Evolutionary conservation across 257 asterid genomes (phyloP), one percentile per base, ranked within the genome.

Genomic region (Fraxinus americana): DNA sequence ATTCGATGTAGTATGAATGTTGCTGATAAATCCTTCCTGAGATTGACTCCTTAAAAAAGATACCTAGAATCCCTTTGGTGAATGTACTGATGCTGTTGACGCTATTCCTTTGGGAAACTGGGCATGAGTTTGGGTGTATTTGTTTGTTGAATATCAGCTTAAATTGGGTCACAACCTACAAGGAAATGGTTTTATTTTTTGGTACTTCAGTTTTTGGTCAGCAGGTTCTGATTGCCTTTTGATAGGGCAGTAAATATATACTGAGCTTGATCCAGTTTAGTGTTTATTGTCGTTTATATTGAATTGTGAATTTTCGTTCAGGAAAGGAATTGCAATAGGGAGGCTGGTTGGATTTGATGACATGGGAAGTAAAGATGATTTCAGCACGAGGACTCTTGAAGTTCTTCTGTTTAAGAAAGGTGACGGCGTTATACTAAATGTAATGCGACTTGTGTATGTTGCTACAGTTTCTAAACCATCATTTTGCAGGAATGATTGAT

Each of bases 311-410:
- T 8, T 67, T 75, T 79, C 25, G 38, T 66, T 82, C 89, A 93
- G 99, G 86, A 89, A 90, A 70, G 99, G 99, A 80, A 88, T 96
- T 16, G 97, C 97, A 67, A 50, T 79, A 5, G 98, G 91, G 50
- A 88, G 99, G 80, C 79, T 92, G 70, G 92, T 96, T 12, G 98
- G 98, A 23, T 96, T 93, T 81, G 88, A 93, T 77, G 97, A 90
- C 59, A 75, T 93, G 87, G 98, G 97, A 75, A 98, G 90, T 21
- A 96, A 90, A 85, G 98, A 93, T 75, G 98, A 93, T 84, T 96
- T 93, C 85, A 43, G 88, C 68, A 90, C 96, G 17, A 87, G 80
- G 84, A 82, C 83, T 59, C 89, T 96, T 70, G 97, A 91, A 88
- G 81, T 73, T 82, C 80, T 77, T 85, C 88, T 96, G 61, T 69